Conservation (phyloP, 805 yeast genomes). For the Monosporozyma siamensis region DNA sequence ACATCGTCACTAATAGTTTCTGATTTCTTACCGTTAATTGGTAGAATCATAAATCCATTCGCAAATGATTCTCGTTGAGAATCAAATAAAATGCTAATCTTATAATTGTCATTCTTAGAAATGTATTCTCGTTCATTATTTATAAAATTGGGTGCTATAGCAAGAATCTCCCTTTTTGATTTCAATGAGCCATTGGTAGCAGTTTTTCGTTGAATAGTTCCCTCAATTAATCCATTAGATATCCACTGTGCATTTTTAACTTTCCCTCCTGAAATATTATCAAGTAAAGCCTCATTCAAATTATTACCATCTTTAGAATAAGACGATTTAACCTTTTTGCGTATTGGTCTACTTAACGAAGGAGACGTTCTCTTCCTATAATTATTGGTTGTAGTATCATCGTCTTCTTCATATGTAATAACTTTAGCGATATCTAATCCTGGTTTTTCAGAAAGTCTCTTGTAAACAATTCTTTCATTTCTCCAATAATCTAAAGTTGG, state of each 20-base stretch:
- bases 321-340: not conserved
- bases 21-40: conserved; percentile 51
- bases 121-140: conserved; percentile 33
- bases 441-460: conserved; percentile 31
- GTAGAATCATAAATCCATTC: conserved; percentile 61
- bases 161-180: conserved; percentile 32
- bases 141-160: conserved; percentile 55
- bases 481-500: conserved; percentile 80
- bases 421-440: conserved; percentile 52
- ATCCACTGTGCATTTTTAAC: conserved; percentile 23
- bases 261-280: conserved; percentile 20
- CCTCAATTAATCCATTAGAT: conserved; percentile 16
- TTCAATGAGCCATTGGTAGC: conserved; percentile 19
- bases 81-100: conserved; percentile 54
- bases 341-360: not conserved
- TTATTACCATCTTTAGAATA: not conserved
- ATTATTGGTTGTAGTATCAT: conserved; percentile 7
- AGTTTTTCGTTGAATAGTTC: conserved; percentile 6
- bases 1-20: conserved; percentile 47
- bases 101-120: conserved; percentile 43
- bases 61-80: conserved; percentile 54
- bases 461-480: conserved; percentile 64
- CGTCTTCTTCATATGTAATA: conserved; percentile 33
- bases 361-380: not conserved
- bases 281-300: conserved; percentile 5